Percentiles rank a stretch among this genome's conserved stretches.
Conservation (phyloP, 164 flowering plant genomes). For the Chloranthus sessilifolius region DNA sequence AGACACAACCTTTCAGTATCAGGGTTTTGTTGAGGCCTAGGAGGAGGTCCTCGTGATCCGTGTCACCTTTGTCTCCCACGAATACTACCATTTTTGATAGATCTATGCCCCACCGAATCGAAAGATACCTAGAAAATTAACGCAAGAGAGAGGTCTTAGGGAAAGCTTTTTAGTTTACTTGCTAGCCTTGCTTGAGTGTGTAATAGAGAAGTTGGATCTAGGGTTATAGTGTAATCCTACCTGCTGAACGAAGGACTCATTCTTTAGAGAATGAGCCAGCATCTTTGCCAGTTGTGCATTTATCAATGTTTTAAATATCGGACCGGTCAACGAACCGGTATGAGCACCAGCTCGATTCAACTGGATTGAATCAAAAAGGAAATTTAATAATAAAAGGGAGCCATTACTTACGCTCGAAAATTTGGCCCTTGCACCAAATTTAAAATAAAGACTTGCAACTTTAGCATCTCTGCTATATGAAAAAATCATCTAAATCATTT, state of each 20-base stretch:
- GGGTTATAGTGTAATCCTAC: too few relatives aligned
- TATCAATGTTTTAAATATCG: not conserved
- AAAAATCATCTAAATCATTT: too few relatives aligned
- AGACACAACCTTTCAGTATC: conserved; percentile 45
- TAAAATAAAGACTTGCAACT: too few relatives aligned
- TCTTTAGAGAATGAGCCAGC: not conserved
- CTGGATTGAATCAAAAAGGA: too few relatives aligned
- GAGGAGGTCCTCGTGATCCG: conserved; percentile 59
- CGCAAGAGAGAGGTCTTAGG: not conserved
- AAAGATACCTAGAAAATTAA: conserved; percentile 60
- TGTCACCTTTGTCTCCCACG: conserved; percentile 73
- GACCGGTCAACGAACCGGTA: not conserved
- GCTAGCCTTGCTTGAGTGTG: not conserved
- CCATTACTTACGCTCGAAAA: too few relatives aligned
- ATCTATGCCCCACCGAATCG: conserved; percentile 66
- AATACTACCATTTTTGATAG: conserved; percentile 53
- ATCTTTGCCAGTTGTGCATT: not conserved
- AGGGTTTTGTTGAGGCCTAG: conserved; percentile 69
- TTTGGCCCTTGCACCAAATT: too few relatives aligned
- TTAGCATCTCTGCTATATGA: too few relatives aligned
- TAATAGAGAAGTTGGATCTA: not conserved
- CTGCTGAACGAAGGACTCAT: too few relatives aligned
- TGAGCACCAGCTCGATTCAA: too few relatives aligned
- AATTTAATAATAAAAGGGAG: too few relatives aligned
- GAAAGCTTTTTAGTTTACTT: not conserved